Evolutionary conservation across 2,329 filamentous ascomycete species (phyloP).

Genomic region (Microdochium nivale): DNA sequence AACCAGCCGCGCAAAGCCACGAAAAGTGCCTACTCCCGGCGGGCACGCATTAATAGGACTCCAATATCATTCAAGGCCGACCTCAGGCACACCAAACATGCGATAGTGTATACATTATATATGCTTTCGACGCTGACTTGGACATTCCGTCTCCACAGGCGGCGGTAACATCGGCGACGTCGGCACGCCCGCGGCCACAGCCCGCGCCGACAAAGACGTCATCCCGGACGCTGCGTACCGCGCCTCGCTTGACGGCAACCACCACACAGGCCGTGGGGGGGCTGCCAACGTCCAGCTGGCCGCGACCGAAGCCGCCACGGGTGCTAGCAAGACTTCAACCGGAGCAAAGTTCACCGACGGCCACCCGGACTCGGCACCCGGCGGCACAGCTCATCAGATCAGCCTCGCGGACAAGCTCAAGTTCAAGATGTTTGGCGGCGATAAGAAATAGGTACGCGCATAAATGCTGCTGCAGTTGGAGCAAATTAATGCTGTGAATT

Average conservation of each 20-base stretch:
- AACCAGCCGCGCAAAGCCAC: no score
- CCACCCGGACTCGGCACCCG: conserved; percentile 16
- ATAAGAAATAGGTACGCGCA: conserved; percentile 31
- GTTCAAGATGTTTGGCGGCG: conserved; percentile 40
- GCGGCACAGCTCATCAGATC: conserved; percentile 14
- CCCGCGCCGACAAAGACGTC: conserved; percentile 41
- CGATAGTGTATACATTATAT: no score
- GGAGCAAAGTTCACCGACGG: conserved; percentile 13
- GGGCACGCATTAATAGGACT: no score
- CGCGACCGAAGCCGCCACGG: conserved; percentile 12
- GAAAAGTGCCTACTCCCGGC: no score
- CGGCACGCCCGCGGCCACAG: conserved; percentile 22
- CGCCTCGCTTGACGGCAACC: conserved; percentile 36
- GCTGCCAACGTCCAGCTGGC: conserved; percentile 45
- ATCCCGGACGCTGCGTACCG: conserved; percentile 44
- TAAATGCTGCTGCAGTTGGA: no score
- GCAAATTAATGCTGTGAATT: no score
- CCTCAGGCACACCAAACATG: no score
- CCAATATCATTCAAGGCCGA: no score
- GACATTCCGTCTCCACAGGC: conserved; percentile 25
- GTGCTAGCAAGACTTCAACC: not conserved
- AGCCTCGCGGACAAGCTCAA: conserved; percentile 50
- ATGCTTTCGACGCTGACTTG: not conserved
- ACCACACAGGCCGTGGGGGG: conserved; percentile 52
- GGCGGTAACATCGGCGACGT: conserved; percentile 50